phyloP scores from a whole-genome alignment of 2,329 filamentous ascomycete genomes.

The Emericellopsis atlantica region DNA sequence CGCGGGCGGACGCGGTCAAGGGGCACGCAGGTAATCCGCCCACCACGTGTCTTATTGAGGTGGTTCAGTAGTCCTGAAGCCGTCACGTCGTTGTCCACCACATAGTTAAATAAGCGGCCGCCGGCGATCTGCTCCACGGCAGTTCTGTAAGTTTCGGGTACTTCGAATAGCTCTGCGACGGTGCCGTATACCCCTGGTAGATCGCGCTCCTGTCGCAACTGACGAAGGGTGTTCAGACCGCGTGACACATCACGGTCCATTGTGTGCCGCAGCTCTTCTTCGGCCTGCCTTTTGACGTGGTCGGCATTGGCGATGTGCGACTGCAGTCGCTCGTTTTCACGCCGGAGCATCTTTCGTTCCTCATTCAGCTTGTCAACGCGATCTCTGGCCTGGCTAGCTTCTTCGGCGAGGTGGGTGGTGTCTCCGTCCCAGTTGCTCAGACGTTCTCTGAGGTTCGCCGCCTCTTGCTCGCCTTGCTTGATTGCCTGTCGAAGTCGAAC shows the following conservation, averaged over 20 bases:
- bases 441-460: constrained; percentile 54
- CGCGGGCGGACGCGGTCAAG: constrained; percentile 67
- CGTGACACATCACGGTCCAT: constrained; percentile 84
- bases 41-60: constrained; percentile 66
- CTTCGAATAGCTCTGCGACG: constrained; percentile 81
- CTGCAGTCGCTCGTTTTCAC: constrained; percentile 79
- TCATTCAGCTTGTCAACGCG: constrained; percentile 69
- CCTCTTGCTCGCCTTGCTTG: constrained; percentile 57
- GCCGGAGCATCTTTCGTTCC: constrained; percentile 74
- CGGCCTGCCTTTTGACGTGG: constrained; percentile 64
- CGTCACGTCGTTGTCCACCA: constrained; percentile 85
- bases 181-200: constrained; percentile 86
- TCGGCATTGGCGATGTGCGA: constrained; percentile 65
- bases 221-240: constrained; percentile 75
- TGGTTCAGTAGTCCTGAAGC: constrained; percentile 70
- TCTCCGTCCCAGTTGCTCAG: constrained; percentile 71
- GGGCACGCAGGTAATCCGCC: constrained; percentile 89
- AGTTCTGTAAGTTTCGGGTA: constrained; percentile 72
- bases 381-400: constrained; percentile 67
- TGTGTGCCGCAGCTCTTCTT: constrained; percentile 65
- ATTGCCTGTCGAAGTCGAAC: constrained; percentile 60
- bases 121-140: constrained; percentile 91
- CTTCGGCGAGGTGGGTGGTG: constrained; percentile 58
- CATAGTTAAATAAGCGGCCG: constrained; percentile 85
- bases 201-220: constrained; percentile 66